Conservation (phyloP, 768 basidiomycete species). For the Termitomyces sp. region DNA sequence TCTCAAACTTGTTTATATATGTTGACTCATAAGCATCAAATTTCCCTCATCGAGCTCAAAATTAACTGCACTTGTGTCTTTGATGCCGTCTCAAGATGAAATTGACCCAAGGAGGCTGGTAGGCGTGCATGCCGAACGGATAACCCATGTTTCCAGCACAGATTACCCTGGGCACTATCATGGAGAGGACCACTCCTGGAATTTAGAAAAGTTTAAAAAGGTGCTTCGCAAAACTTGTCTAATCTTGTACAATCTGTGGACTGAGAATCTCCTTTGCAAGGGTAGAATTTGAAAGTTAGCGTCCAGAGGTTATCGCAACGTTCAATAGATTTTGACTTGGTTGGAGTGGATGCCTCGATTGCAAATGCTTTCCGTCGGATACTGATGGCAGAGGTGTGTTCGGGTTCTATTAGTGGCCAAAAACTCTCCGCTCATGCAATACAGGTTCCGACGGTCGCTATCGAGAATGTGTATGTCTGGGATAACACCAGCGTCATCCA, state of each 20-base stretch:
- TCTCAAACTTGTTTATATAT: background rate
- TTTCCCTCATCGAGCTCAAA: background rate
- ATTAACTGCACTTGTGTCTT: background rate
- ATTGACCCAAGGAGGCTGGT: slow-evolving; percentile 52
- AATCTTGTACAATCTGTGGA: slow-evolving; percentile 8
- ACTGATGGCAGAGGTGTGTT: slow-evolving; percentile 84
- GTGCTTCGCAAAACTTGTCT: slow-evolving; percentile 39
- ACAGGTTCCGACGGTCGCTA: slow-evolving; percentile 87
- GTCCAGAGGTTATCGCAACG: slow-evolving; percentile 78
- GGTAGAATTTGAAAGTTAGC: slow-evolving; percentile 68
- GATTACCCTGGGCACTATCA: slow-evolving; percentile 91
- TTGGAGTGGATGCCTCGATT: slow-evolving; percentile 94
- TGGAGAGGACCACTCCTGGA: slow-evolving; percentile 83
- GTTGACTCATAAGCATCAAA: background rate
- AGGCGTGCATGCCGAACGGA: slow-evolving; percentile 63
- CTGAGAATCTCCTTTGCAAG: slow-evolving; percentile 27
- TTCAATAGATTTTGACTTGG: slow-evolving; percentile 90
- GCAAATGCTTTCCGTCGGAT: slow-evolving; percentile 94
- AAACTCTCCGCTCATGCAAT: background rate
- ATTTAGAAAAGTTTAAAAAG: slow-evolving; percentile 68
- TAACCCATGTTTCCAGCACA: slow-evolving; percentile 80
- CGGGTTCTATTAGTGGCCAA: background rate
- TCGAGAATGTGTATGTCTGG: slow-evolving; percentile 90
- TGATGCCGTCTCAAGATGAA: slow-evolving; percentile 11
- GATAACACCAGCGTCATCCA: slow-evolving; percentile 93